Conservation (phyloP, 352 stramenopile species). For the Bremia lactucae region DNA sequence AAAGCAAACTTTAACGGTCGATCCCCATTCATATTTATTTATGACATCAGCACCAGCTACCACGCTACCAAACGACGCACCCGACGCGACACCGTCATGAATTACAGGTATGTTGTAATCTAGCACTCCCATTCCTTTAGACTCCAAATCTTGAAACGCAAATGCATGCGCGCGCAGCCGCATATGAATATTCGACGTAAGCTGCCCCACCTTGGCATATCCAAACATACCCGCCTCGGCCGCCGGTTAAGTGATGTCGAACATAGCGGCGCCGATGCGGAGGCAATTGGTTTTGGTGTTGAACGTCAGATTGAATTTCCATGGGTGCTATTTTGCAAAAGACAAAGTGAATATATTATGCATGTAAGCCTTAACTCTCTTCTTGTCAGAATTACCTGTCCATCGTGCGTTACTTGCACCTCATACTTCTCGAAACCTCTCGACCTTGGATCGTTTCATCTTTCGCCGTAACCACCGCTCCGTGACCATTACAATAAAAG, state of each 20-base stretch:
- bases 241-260: conserved; percentile 76
- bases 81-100: conserved; percentile 41
- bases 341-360: too few relatives aligned
- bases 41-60: conserved; percentile 32
- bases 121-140: conserved; percentile 43
- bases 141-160: conserved; percentile 38
- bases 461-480: too few relatives aligned
- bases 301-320: too few relatives aligned
- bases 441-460: too few relatives aligned
- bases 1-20: conserved; percentile 57
- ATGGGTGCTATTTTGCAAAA: too few relatives aligned
- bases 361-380: too few relatives aligned
- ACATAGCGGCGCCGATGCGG: conserved; percentile 62
- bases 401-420: too few relatives aligned
- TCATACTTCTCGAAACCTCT: too few relatives aligned
- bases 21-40: conserved; percentile 30
- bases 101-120: conserved; percentile 74
- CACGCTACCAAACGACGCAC: conserved; percentile 41
- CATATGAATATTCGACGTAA: conserved; percentile 80
- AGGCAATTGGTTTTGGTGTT: too few relatives aligned
- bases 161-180: conserved; percentile 76
- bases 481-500: too few relatives aligned
- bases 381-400: too few relatives aligned
- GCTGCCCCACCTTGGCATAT: conserved; percentile 71
- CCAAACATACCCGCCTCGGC: conserved; percentile 84